A percentile compares a stretch with the other conserved stretches of the same genome.
phyloP scores from a whole-genome alignment of 2,329 filamentous ascomycete species.

The Aspergillus fijiensis region DNA sequence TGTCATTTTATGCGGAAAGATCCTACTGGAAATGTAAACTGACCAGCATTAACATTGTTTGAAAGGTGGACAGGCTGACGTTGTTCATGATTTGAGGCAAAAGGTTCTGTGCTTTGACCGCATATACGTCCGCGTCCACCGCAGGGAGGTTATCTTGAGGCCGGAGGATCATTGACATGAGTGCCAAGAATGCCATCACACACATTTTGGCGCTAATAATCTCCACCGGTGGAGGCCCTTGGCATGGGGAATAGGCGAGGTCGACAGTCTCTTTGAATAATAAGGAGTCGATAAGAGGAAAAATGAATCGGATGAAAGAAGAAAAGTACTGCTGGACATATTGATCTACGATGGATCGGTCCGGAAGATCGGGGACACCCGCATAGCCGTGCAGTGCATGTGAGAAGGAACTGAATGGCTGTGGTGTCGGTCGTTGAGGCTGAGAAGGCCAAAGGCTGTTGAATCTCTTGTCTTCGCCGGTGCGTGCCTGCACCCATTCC shows the following conservation, averaged over 20 bases:
- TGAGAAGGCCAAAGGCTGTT: neutral
- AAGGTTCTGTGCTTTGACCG: neutral
- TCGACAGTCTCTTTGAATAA: neutral
- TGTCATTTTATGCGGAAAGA: neutral
- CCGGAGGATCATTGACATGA: neutral
- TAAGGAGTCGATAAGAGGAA: neutral
- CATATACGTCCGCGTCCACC: neutral
- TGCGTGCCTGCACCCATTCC: slow-evolving; percentile 4
- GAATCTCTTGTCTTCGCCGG: neutral
- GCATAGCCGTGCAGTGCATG: neutral
- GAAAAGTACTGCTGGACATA: neutral
- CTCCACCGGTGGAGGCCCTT: neutral
- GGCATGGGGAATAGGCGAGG: neutral
- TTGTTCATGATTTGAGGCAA: slow-evolving; percentile 2
- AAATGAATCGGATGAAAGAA: neutral
- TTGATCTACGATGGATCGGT: neutral
- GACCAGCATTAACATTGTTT: slow-evolving; percentile 1
- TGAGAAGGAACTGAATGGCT: neutral
- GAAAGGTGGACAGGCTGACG: neutral
- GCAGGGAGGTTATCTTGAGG: neutral
- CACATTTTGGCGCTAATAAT: neutral
- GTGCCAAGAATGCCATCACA: neutral
- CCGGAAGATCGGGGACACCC: slow-evolving; percentile 1
- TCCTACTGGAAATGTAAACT: neutral
- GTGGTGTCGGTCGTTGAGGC: neutral